Evolutionary conservation across 768 basidiomycete species (phyloP).

Genomic region (Lactarius quietus): DNA sequence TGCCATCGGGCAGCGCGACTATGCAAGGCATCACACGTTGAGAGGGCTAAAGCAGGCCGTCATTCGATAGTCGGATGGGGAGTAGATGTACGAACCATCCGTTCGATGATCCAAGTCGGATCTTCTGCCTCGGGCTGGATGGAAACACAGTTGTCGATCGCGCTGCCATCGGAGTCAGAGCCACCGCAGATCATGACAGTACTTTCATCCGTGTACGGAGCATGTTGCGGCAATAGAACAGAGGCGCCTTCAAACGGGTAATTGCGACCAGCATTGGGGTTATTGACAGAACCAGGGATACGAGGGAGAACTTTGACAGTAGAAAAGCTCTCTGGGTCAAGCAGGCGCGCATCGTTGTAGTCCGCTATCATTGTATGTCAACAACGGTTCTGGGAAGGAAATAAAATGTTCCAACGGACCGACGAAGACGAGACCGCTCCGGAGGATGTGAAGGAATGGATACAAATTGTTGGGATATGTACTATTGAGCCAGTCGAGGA

Average conservation of each 20-base stretch:
- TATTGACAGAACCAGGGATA: slow-evolving; percentile 69
- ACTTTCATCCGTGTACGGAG: slow-evolving; percentile 74
- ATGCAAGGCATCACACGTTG: slow-evolving; percentile 76
- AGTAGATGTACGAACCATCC: slow-evolving; percentile 55
- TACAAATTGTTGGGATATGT: slow-evolving; percentile 82
- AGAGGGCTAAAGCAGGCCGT: slow-evolving; percentile 45
- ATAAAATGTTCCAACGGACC: slow-evolving; percentile 40
- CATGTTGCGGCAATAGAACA: slow-evolving; percentile 62
- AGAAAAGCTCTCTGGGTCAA: slow-evolving; percentile 61
- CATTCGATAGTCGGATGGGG: not conserved
- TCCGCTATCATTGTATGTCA: slow-evolving; percentile 44
- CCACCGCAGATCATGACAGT: slow-evolving; percentile 73
- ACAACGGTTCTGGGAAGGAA: not conserved
- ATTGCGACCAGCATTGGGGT: slow-evolving; percentile 67
- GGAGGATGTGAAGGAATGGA: slow-evolving; percentile 70
- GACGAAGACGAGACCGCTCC: slow-evolving; percentile 65
- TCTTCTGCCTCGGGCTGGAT: slow-evolving; percentile 62
- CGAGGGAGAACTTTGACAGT: slow-evolving; percentile 62
- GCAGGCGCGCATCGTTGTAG: slow-evolving; percentile 76
- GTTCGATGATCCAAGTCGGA: slow-evolving; percentile 66
- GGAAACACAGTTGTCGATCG: slow-evolving; percentile 67
- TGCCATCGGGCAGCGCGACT: slow-evolving; percentile 69
- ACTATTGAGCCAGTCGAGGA: slow-evolving; percentile 61
- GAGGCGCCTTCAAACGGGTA: slow-evolving; percentile 76
- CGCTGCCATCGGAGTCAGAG: slow-evolving; percentile 50